Percentiles rank a stretch among this genome's conserved stretches.
These are phyloP conservation scores for Begonia loranthoides DNA, from an alignment of 306 rosid species.

Conservation along the genomic window DNA sequence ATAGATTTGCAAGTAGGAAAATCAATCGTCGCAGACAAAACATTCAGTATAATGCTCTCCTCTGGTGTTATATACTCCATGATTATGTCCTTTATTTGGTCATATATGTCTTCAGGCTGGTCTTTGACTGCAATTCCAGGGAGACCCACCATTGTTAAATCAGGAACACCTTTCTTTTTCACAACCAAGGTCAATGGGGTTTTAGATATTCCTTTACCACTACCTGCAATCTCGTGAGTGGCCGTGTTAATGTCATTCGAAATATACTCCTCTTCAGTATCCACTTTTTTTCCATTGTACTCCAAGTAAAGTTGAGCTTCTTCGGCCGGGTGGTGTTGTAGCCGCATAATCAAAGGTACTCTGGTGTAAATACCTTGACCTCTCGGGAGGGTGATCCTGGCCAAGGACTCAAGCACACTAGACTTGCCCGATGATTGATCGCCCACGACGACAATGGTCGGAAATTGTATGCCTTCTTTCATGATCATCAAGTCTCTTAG, in stretches of 20 bases:
- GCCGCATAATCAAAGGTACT: slow-evolving; percentile 42
- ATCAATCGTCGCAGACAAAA: slow-evolving; percentile 42
- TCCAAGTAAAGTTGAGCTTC: slow-evolving; percentile 25
- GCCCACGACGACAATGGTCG: slow-evolving; percentile 39
- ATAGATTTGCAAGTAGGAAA: slow-evolving; percentile 40
- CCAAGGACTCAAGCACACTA: slow-evolving; percentile 30
- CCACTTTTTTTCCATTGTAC: slow-evolving; percentile 7
- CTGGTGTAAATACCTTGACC: slow-evolving; percentile 50
- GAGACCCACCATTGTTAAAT: slow-evolving; percentile 43
- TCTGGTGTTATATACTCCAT: slow-evolving; percentile 42
- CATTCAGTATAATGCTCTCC: slow-evolving; percentile 41
- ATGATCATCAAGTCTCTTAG: slow-evolving; percentile 19
- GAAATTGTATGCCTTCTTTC: slow-evolving; percentile 39
- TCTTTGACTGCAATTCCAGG: slow-evolving; percentile 47
- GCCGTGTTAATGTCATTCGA: slow-evolving; percentile 29
- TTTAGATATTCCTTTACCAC: slow-evolving; percentile 31
- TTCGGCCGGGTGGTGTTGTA: slow-evolving; percentile 18
- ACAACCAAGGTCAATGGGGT: slow-evolving; percentile 33
- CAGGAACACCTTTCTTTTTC: slow-evolving; percentile 42
- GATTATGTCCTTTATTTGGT: slow-evolving; percentile 36
- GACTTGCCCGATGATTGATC: slow-evolving; percentile 43
- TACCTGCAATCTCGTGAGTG: slow-evolving; percentile 32
- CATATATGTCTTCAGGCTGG: slow-evolving; percentile 41
- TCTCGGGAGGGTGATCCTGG: slow-evolving; percentile 30
- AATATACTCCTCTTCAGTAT: slow-evolving; percentile 21